phyloP scores from a whole-genome alignment of 805 yeast genomes.

The Komagataella ulmi region DNA sequence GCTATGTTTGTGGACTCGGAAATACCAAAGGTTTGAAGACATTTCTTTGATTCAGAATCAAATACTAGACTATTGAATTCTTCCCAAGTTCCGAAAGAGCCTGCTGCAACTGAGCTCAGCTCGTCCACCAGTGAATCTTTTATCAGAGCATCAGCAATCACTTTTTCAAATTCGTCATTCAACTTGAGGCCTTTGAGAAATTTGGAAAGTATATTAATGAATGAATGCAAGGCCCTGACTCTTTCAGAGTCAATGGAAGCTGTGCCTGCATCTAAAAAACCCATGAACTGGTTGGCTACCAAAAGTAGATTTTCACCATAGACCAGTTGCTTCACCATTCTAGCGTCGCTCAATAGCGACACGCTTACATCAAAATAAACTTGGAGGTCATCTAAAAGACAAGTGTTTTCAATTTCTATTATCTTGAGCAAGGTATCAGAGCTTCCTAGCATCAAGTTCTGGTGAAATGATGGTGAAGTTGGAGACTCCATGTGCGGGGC shows the following conservation, averaged over 20 bases:
- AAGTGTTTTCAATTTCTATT: background rate
- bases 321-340: background rate
- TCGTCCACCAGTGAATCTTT: background rate
- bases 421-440: background rate
- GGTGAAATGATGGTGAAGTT: background rate
- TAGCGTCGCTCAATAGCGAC: background rate
- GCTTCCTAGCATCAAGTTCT: background rate
- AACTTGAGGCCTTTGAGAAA: background rate
- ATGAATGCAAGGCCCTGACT: background rate
- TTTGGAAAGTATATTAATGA: background rate
- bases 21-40: background rate
- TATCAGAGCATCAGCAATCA: background rate
- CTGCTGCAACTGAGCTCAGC: background rate
- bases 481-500: background rate
- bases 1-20: background rate
- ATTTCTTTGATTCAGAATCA: background rate
- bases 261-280: background rate
- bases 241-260: background rate
- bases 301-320: background rate
- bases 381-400: background rate
- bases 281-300: background rate
- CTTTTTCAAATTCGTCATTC: background rate
- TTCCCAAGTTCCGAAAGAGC: background rate
- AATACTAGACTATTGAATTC: background rate
- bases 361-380: background rate